phyloP scores from a whole-genome alignment of 2,329 filamentous ascomycete genomes.

The Monilinia aucupariae region DNA sequence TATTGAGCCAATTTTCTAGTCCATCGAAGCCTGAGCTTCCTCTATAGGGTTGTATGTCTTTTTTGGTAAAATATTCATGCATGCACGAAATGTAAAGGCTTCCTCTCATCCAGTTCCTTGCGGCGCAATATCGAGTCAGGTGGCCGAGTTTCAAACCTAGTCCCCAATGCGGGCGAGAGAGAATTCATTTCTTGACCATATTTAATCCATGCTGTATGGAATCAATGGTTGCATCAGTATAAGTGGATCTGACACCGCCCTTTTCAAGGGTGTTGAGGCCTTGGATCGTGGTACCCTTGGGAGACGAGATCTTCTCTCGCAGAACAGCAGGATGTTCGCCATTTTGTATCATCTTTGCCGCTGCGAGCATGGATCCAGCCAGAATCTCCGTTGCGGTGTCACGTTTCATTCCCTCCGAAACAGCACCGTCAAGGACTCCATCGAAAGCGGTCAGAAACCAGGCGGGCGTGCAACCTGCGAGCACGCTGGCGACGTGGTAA shows the following conservation, averaged over 20 bases:
- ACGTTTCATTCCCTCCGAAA: conserved; percentile 14
- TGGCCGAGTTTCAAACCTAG: background rate
- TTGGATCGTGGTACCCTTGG: conserved; percentile 15
- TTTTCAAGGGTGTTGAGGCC: conserved; percentile 16
- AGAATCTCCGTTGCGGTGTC: conserved; percentile 10
- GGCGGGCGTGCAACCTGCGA: conserved; percentile 14
- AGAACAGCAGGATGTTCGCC: conserved; percentile 17
- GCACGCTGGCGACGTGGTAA: conserved; percentile 12
- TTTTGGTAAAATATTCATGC: background rate
- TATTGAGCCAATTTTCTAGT: background rate
- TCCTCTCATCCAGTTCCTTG: background rate
- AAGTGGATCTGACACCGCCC: conserved; percentile 14
- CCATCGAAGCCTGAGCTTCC: background rate
- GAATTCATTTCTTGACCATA: conserved; percentile 1
- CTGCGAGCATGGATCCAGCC: conserved; percentile 15
- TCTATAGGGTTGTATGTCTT: background rate
- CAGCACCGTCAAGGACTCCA: conserved; percentile 15
- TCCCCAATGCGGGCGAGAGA: background rate
- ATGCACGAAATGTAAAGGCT: background rate
- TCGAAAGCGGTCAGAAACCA: conserved; percentile 15
- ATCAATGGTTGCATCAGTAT: conserved; percentile 14
- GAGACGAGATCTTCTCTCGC: conserved; percentile 15
- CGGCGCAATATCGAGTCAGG: background rate
- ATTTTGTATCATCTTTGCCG: conserved; percentile 15
- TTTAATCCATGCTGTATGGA: conserved; percentile 12